Base-by-base conservation (phyloP, 495 filamentous ascomycete species). In the Chaetomium tenue region DNA sequence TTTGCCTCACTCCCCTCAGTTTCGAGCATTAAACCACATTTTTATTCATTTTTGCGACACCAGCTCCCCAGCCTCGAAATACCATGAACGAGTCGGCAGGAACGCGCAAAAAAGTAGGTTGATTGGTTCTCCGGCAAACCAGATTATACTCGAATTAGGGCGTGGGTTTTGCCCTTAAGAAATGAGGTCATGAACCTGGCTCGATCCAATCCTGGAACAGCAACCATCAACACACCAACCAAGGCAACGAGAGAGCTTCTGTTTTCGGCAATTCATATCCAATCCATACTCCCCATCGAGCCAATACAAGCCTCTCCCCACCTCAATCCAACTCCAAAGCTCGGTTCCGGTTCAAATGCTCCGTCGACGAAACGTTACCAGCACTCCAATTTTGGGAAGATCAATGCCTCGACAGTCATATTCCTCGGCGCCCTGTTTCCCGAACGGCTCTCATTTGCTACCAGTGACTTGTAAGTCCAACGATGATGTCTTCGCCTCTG, bases 401-500 rank as follows among this genome's bases (percentile, higher is more conserved):
- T n/a, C 28, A 30, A 55, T 55, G 7, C 52, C 26, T 52, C 40
- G 1, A 11, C 20, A 5, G 46, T 50, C 20, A 50, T 50, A 6
- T 20, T 23, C 20, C n/a, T 23, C n/a, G 46, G 46, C 20, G 52
- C 52, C 25, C 52, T 39, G 15, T 37, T 39, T n/a, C 18, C 20
- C 54, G 39, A 18, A 23, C 3, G 2, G 3, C 20, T 42, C 55
- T 44, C 55, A 58, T 58, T 58, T 58, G 55, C 39, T 58, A 39
- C 22, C 25, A 5, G 18, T 26, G 22, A 20, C 37, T 28, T 26
- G 20, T 33, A 12, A 22, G 37, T 9, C 46, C 12, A 22, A 22
- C 55, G 55, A 44, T 58, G 55, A 58, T 58, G 55, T 58, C 55
- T 20, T 58, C 20, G 33, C 33, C 54, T 6, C 20, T 37, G n/a